Base-by-base conservation (phyloP, 805 yeast genomes). In the Candida ovalis region DNA sequence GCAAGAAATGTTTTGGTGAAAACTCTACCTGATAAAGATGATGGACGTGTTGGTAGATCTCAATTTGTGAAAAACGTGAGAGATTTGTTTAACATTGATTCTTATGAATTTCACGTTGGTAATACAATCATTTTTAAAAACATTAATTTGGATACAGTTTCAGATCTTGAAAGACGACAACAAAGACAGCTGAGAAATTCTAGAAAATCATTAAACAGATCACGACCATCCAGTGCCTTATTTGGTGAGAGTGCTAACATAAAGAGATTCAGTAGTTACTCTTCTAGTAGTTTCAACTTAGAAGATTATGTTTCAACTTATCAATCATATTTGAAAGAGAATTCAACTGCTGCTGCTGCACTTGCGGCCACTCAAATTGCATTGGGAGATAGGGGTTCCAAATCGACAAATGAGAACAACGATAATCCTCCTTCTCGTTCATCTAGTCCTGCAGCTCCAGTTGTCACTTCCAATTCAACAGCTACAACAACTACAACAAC, bases 71-170 rank as follows among this genome's bases (percentile, higher is more conserved):
- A 75, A 50, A 74, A 74, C 33, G 75, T 85, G 12, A 72, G 85
- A 40, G 91, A 86, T 59, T 72, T 82, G 2, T 77, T 86, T 59
- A 82, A 83, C 52, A 74, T 80, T 45, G 85, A 81, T 25, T 74
- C 80, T 18, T 77, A 74, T 44, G 71, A 81, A 35, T 80, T 82
- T 52, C 81, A 75, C 52, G 72, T 82, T 12, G 74, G 74, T 27
- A 73, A 76, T 43, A 80, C 77, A 30, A 67, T 86, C 15, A 74
- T 84, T 2, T 79, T 86, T 65, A 86, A 85, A 63, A 72, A 85
- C 0, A 62, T 75, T 24, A 64, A 60, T n/a, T 67, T 62, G 6
- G 63, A 55, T 22, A 9, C 56, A 10, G 59, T 54, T 40, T 60
- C 57, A 9, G 55, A 56, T 13, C 66, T 76, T 8, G 64, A 81